Percentiles rank a stretch among this genome's conserved stretches.
Conservation (phyloP, 2,329 filamentous ascomycete genomes). For the Penicillium janthinellum region DNA sequence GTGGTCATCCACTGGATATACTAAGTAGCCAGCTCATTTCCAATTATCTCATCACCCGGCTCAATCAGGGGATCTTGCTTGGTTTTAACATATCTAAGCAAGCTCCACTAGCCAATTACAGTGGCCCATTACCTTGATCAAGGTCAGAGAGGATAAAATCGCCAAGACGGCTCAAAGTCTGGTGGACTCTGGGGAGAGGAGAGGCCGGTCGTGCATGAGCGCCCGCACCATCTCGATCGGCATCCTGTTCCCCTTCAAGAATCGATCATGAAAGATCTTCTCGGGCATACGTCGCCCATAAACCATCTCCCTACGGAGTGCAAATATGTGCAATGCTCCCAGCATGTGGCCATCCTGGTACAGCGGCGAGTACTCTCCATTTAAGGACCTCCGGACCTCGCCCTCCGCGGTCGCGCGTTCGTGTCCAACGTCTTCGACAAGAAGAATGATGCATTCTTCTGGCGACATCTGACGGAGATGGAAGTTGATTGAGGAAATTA, state of each 20-base stretch:
- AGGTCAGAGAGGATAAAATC: conserved; percentile 45
- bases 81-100: neutral
- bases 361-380: conserved; percentile 58
- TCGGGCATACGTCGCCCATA: conserved; percentile 45
- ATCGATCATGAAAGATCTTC: conserved; percentile 59
- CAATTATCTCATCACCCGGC: neutral
- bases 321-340: conserved; percentile 59
- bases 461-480: conserved; percentile 59
- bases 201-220: conserved; percentile 46
- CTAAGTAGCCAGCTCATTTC: neutral
- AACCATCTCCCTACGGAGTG: conserved; percentile 54
- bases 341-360: conserved; percentile 65
- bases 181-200: conserved; percentile 38
- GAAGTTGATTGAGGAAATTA: conserved; percentile 58
- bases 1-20: neutral
- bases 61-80: neutral
- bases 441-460: conserved; percentile 58
- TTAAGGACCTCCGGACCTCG: conserved; percentile 60
- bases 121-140: neutral
- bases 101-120: too few species aligned
- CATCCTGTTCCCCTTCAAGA: conserved; percentile 52
- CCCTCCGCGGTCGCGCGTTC: conserved; percentile 62
- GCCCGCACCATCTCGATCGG: conserved; percentile 41
- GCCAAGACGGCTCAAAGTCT: conserved; percentile 54
- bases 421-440: conserved; percentile 60